Base-by-base conservation (phyloP, 306 rosid genomes). In the Cercis canadensis region DNA sequence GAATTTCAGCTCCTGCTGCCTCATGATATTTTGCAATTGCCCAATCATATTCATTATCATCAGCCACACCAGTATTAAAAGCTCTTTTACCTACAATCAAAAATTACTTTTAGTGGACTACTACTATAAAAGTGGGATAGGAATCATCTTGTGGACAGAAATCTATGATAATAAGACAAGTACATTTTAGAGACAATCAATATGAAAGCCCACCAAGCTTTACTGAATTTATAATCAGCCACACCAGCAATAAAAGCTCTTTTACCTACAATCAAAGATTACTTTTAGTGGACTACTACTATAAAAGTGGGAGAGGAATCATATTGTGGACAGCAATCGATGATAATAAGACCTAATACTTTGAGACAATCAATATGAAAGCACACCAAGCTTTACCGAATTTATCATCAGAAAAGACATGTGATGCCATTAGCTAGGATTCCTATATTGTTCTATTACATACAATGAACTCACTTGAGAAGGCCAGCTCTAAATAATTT, bases 1-100 rank as follows among this genome's bases (percentile, higher is more conserved):
- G 92, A 79, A 93, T 90, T 86, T 93, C 94, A 67, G 98, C 98
- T 59, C 97, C 98, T 1, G 97, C 98, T 33, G 92, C 97, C 16
- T 97, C 98, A 11, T 90, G 97, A 75, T 97, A 86, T 87, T 90
- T 93, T 62, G 98, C 98, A n/a, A 93, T 93, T 41, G 98, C 97
- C 98, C 97, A 93, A 19, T 97, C 98, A 81, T 93, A 93, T 57
- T 96, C 98, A 44, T 88, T 84, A 75, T 93, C 98, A 83, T 93
- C 97, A 51, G 98, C 97, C 51, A 93, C 89, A 72, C 98, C 98
- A 72, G 98, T 97, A 40, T 90, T 84, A 73, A 93, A 93, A 46
- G 97, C 98, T 78, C 92, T 87, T 86, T 90, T 93, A 65, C 98
- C 97, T 90, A 82, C 43, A 31, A 21, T 8, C 41, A n/a, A n/a